Conservation (phyloP, 495 filamentous ascomycete species). For the Chlorociboria aeruginascens region DNA sequence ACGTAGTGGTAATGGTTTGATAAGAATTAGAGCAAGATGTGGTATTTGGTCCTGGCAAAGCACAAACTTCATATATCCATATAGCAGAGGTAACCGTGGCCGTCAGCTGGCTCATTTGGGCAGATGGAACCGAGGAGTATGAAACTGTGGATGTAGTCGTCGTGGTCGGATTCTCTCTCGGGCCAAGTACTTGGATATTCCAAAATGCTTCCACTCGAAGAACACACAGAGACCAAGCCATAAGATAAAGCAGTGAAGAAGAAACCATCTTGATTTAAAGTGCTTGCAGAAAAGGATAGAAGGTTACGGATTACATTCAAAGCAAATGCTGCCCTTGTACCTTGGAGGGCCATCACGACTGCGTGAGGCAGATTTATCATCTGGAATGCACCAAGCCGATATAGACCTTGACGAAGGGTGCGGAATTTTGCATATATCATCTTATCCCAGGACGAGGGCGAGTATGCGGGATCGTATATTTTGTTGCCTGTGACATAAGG, state of each 20-base stretch:
- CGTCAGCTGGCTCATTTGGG: not conserved
- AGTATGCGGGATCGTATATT: too few species aligned
- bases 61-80: not conserved
- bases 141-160: not conserved
- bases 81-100: not conserved
- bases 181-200: not conserved
- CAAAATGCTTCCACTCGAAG: slow-evolving; percentile 1
- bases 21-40: not conserved
- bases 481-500: too few species aligned
- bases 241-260: not conserved
- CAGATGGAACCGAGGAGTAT: not conserved
- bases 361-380: too few species aligned
- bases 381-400: too few species aligned
- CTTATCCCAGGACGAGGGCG: too few species aligned
- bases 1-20: not conserved
- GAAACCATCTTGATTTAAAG: slow-evolving; percentile 2
- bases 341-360: too few species aligned
- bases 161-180: not conserved
- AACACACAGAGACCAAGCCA: slow-evolving; percentile 4
- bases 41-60: not conserved
- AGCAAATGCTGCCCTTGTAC: not conserved
- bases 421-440: too few species aligned
- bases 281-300: not conserved
- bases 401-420: too few species aligned
- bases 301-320: not conserved